These are phyloP conservation scores for Fusarium sp. DNA, from an alignment of 2,329 filamentous ascomycete genomes.

Conservation along the genomic window DNA sequence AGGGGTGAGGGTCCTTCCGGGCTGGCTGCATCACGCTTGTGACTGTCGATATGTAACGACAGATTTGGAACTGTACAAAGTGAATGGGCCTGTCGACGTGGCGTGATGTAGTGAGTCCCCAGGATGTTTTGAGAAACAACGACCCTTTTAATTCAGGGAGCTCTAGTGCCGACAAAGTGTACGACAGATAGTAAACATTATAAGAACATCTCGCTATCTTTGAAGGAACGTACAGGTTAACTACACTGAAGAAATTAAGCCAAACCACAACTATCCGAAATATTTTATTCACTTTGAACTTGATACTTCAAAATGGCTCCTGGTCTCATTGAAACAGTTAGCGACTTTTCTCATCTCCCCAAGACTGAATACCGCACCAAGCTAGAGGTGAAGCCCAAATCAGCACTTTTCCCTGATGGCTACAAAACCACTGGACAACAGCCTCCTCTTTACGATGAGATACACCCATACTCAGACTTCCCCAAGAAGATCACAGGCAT, in stretches of 20 bases:
- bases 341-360: neutral
- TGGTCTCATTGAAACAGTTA: neutral
- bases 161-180: neutral
- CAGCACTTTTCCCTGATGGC: slow-evolving; percentile 56
- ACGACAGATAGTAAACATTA: neutral
- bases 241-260: too few species aligned
- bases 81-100: neutral
- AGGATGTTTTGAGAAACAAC: neutral
- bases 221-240: too few species aligned
- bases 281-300: neutral
- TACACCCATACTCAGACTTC: slow-evolving; percentile 77
- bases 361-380: slow-evolving; percentile 5
- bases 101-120: neutral
- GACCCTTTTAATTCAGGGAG: neutral
- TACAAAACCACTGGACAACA: slow-evolving; percentile 75
- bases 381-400: neutral
- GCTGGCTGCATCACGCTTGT: too few species aligned
- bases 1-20: neutral
- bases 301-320: neutral
- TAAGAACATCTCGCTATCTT: neutral
- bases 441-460: slow-evolving; percentile 71
- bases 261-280: neutral
- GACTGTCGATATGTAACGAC: neutral
- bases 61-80: neutral
- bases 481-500: slow-evolving; percentile 77